Base-by-base conservation (phyloP, 208 protist genomes). In the Leishmania tropica region DNA sequence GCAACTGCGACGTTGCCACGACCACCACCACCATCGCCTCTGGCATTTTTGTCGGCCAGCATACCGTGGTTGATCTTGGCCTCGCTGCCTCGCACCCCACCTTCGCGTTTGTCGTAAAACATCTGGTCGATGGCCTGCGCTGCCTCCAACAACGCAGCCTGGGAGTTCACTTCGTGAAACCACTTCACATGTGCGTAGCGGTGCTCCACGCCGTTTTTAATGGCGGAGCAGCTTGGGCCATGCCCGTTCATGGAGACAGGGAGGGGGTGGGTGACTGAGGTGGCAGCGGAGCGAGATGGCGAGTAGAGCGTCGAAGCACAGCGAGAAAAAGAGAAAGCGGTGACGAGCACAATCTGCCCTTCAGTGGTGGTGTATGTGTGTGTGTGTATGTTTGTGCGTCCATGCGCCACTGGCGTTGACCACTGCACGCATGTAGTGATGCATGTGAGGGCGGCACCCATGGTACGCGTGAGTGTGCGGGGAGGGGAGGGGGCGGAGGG, bases 141-240 rank as follows among this genome's bases (percentile, higher is more conserved):
- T 0, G 64, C 76, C 3, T 72, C 68, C 11, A 60, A 48, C 67
- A 89, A 62, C 35, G 77, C 47, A 53, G 31, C 53, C 54, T 78
- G 51, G 0, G 83, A 75, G 81, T 90, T 92, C 31, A 88, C 83
- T 3, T 87, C 86, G 62, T 90, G 89, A 51, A 77, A 82, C 87
- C 87, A 89, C 37, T 51, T 73, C 5, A 67, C 81, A 62, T 62
- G 40, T 51, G 51, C 21, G 65, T 83, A 83, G 42, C 65, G 71
- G n/a, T 81, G 35, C 45, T 56, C 28, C 28, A 64, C 64, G 24
- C 48, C 64, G 13, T 37, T 24, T 28, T 1, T 45, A 28, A 71
- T 71, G 37, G 19, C 37, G 35, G 65, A 15, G 65, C 31, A 10
- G 62, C 7, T 68, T 21, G 62, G 31, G 62, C 13, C 28, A 40